phyloP scores from a whole-genome alignment of 1,284 basidiomycete species.

The Malassezia yamatoensis region DNA sequence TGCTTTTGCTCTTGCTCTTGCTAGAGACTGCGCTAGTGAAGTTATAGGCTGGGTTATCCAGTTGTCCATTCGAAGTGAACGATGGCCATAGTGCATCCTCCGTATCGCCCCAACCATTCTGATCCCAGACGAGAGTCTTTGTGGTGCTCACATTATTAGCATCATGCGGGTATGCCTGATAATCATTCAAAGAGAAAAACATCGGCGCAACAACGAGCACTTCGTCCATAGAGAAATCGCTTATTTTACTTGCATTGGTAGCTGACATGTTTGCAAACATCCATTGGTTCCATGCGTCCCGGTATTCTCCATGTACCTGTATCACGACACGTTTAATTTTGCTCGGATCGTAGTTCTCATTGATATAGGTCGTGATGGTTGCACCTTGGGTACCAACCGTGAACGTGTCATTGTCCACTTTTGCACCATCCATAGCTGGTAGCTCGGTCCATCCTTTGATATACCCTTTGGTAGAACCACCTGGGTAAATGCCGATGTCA shows the following conservation, averaged over 20 bases:
- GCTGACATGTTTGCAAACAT: constrained; percentile 32
- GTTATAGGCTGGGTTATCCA: constrained; percentile 8
- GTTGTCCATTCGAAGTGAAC: constrained; percentile 5
- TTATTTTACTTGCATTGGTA: constrained; percentile 6
- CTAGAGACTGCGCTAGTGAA: background rate
- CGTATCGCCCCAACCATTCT: constrained; percentile 32
- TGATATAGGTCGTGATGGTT: constrained; percentile 29
- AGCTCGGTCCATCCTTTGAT: constrained; percentile 23
- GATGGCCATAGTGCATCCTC: constrained; percentile 22
- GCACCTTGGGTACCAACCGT: constrained; percentile 19
- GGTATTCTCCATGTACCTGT: constrained; percentile 36
- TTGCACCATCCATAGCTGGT: constrained; percentile 25
- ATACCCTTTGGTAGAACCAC: constrained; percentile 17
- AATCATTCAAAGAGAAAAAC: constrained; percentile 30
- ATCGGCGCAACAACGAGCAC: constrained; percentile 36
- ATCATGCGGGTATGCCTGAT: constrained; percentile 25
- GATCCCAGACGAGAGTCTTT: constrained; percentile 14
- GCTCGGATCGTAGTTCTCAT: constrained; percentile 19
- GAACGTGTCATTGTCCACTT: constrained; percentile 32
- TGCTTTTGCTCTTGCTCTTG: background rate
- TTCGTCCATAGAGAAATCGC: constrained; percentile 27
- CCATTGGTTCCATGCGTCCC: constrained; percentile 42
- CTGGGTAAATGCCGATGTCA: constrained; percentile 26
- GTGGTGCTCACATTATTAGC: constrained; percentile 8
- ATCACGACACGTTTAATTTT: constrained; percentile 36